phyloP scores from a whole-genome alignment of 1,284 basidiomycete genomes.

The Sporisorium sorghi region DNA sequence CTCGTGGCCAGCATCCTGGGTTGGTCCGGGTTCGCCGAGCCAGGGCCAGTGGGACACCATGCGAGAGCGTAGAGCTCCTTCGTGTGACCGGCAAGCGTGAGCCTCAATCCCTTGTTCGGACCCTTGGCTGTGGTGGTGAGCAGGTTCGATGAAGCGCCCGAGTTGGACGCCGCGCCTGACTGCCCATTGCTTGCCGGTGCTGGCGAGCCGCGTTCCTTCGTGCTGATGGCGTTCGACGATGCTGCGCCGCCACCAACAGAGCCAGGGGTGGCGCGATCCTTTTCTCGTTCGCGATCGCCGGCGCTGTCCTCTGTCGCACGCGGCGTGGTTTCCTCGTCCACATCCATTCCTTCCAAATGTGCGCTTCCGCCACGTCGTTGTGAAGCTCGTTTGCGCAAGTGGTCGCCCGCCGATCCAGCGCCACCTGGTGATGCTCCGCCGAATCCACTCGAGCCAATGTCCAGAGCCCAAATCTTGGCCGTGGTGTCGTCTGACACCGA shows the following conservation, averaged over 20 bases:
- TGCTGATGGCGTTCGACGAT: not conserved
- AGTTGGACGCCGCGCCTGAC: conserved; percentile 11
- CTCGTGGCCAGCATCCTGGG: conserved; percentile 67
- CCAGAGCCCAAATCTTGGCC: conserved; percentile 64
- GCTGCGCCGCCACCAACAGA: conserved; percentile 21
- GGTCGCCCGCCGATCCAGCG: conserved; percentile 26
- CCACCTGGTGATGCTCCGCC: conserved; percentile 15
- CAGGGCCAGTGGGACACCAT: conserved; percentile 63
- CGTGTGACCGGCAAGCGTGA: conserved; percentile 61
- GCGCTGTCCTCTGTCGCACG: conserved; percentile 31
- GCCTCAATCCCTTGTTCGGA: conserved; percentile 49
- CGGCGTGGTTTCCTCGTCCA: conserved; percentile 41
- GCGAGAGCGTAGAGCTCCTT: conserved; percentile 66
- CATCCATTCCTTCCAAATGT: conserved; percentile 53
- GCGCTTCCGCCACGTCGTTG: conserved; percentile 55
- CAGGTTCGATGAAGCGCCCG: conserved; percentile 13
- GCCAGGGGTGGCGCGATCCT: conserved; percentile 43
- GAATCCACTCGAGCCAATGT: conserved; percentile 31
- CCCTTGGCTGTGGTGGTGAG: conserved; percentile 42
- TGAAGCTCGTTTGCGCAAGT: conserved; percentile 41
- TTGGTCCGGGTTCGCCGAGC: conserved; percentile 53
- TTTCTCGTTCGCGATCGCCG: conserved; percentile 42
- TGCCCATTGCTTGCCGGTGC: conserved; percentile 40
- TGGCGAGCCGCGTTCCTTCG: conserved; percentile 38
- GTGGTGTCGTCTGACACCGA: conserved; percentile 66